phyloP scores from a whole-genome alignment of 192 early-diverging fungal species.

The Coemansia sp. region DNA sequence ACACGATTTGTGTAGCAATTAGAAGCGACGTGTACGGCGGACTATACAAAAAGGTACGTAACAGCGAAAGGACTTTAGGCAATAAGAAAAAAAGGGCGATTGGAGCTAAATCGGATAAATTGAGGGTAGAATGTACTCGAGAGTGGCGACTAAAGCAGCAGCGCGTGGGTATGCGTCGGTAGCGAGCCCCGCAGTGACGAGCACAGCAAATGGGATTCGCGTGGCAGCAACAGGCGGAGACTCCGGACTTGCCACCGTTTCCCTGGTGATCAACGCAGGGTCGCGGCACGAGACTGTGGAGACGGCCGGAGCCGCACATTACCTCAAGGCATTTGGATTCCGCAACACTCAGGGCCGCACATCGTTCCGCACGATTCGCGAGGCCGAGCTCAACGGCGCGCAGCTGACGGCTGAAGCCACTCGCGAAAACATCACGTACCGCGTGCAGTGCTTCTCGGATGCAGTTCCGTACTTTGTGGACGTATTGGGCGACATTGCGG shows the following conservation, averaged over 20 bases:
- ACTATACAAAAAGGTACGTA: too few relatives aligned
- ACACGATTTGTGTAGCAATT: too few relatives aligned
- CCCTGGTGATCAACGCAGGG: constrained; percentile 87
- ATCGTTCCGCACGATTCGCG: constrained; percentile 82
- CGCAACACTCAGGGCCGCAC: constrained; percentile 81
- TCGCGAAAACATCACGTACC: constrained; percentile 82
- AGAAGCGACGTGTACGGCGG: too few relatives aligned
- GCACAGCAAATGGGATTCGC: constrained; percentile 48
- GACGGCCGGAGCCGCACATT: constrained; percentile 83
- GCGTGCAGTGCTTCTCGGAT: constrained; percentile 87
- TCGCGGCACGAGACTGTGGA: constrained; percentile 75
- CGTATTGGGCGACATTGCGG: constrained; percentile 74
- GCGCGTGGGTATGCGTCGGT: constrained; percentile 47
- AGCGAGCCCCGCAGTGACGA: constrained; percentile 19
- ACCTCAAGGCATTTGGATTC: constrained; percentile 86
- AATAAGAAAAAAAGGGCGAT: too few relatives aligned
- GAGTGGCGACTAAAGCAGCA: constrained; percentile 10
- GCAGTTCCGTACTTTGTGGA: constrained; percentile 86
- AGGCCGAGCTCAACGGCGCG: constrained; percentile 89
- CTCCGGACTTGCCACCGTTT: constrained; percentile 63
- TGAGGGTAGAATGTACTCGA: not conserved
- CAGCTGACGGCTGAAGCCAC: constrained; percentile 75
- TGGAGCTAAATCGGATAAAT: not conserved
- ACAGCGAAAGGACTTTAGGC: too few relatives aligned
- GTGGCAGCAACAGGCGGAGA: constrained; percentile 25